Base-by-base conservation (phyloP, 2,329 filamentous ascomycete species). In the Fusarium decemcellulare region DNA sequence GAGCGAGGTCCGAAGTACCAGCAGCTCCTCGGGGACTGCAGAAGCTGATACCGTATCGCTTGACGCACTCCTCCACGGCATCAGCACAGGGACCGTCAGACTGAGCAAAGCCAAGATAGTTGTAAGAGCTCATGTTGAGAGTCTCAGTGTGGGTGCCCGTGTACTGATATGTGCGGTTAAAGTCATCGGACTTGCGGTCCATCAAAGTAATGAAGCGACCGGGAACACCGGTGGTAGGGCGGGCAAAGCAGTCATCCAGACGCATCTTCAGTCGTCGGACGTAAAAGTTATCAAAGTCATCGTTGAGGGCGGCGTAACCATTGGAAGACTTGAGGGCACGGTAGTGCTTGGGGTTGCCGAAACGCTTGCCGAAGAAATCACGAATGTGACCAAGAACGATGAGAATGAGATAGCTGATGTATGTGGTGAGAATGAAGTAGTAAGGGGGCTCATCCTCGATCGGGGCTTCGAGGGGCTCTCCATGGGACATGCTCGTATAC, bases 221-320 rank as follows among this genome's bases (percentile, higher is more conserved):
- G 9, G 96, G 96, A 29, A 99, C 96, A 56, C 96, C 96, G 5
- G 94, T 97, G 30, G 93, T 94, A 12, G 95, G 94, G 52, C 96
- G 90, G 72, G 95, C 92, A 79, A 99, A 99, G 84, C 94, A 97
- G 81, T 99, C 96, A 74, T 98, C 97, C 77, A 99, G 94, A 69
- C 96, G 91, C 84, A 94, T 88, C 86, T 99, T 98, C 77, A 99
- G 82, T 65, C 96, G 88, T 61, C 96, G 90, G 61, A 95, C 93
- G 82, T 99, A 99, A 81, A 99, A 99, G 81, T 95, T 98, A 85
- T 99, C 96, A 78, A 99, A 99, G 81, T 99, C 96, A 76, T 94
- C 97, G 81, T 98, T 98, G 70, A 99, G 87, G 3, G 96, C 94
- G 11, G 95, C 96, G 77, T 97, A 98, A 67, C 96, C 96, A 78